phyloP scores from a whole-genome alignment of 306 rosid genomes.

The Carpinus viminea region DNA sequence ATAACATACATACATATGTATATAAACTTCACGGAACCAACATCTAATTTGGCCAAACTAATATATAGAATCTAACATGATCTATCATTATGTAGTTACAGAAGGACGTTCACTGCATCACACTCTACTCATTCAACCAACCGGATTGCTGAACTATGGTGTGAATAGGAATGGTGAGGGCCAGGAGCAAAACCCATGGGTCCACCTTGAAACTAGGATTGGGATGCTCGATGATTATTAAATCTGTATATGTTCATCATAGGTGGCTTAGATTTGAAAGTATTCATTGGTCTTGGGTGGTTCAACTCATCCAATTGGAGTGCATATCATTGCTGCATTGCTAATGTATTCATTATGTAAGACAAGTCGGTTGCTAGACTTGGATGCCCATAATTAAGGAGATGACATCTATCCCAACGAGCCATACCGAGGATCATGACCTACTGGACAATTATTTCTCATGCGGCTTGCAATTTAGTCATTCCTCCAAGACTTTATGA shows the following conservation, averaged over 20 bases:
- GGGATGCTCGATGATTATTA: conserved; percentile 36
- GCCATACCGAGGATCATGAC: conserved; percentile 34
- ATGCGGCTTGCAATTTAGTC: conserved; percentile 15
- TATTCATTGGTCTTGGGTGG: conserved; percentile 33
- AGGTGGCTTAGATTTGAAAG: conserved; percentile 36
- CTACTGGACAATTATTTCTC: conserved; percentile 30
- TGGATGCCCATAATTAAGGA: conserved; percentile 26
- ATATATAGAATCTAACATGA: too few relatives aligned
- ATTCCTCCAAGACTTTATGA: conserved; percentile 40
- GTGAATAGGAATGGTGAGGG: conserved; percentile 37
- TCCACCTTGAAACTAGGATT: conserved; percentile 33
- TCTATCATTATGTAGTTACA: background rate
- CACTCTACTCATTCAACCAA: too few relatives aligned
- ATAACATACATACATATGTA: too few relatives aligned
- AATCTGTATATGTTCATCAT: conserved; percentile 15
- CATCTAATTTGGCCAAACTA: too few relatives aligned
- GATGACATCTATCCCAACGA: conserved; percentile 23
- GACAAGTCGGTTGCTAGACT: conserved; percentile 31
- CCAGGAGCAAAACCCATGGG: conserved; percentile 42
- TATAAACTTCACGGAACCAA: too few relatives aligned
- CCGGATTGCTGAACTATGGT: conserved; percentile 48
- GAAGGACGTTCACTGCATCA: background rate
- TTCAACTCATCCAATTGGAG: conserved; percentile 64
- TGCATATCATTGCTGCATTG: conserved; percentile 61
- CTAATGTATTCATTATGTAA: conserved; percentile 42